Conservation (phyloP, 1,284 basidiomycete genomes). For the Pseudozyma tsukubaensis region DNA sequence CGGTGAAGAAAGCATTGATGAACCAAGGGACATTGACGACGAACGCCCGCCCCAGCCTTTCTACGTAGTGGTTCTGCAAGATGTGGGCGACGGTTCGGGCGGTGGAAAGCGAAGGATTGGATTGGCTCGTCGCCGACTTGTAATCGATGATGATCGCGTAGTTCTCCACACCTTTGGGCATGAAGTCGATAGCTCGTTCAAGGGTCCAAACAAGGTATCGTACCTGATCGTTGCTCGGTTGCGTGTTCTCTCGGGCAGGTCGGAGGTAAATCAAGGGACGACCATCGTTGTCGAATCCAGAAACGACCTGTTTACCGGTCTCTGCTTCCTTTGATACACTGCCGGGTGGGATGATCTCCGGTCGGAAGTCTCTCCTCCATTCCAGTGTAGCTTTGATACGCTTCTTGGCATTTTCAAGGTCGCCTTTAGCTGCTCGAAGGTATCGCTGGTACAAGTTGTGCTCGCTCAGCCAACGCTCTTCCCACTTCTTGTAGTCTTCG, state of each 20-base stretch:
- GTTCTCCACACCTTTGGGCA: conserved; percentile 58
- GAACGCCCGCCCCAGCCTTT: conserved; percentile 85
- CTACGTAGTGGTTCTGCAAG: conserved; percentile 89
- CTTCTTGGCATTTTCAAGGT: conserved; percentile 61
- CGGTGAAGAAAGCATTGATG: conserved; percentile 75
- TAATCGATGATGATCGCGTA: conserved; percentile 64
- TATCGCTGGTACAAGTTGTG: conserved; percentile 55
- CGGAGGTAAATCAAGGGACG: conserved; percentile 64
- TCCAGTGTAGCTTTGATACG: conserved; percentile 60
- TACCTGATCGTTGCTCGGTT: conserved; percentile 57
- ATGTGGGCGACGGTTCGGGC: conserved; percentile 72
- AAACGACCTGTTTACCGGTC: conserved; percentile 64
- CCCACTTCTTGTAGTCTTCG: conserved; percentile 53
- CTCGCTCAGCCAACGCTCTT: conserved; percentile 55
- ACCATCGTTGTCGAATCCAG: conserved; percentile 63
- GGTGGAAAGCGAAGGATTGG: conserved; percentile 55
- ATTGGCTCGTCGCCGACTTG: conserved; percentile 44
- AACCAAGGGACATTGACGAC: conserved; percentile 81
- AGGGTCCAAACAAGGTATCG: conserved; percentile 64
- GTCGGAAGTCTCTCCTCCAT: conserved; percentile 63
- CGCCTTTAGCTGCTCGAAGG: conserved; percentile 60
- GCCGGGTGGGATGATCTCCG: conserved; percentile 63
- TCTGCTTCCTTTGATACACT: conserved; percentile 58
- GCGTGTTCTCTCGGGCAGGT: conserved; percentile 65
- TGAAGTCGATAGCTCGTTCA: conserved; percentile 64